A percentile compares a stretch with the other conserved stretches of the same genome.
These are phyloP conservation scores for Clitoria ternatea DNA, from an alignment of 306 rosid species.

Conservation along the genomic window DNA sequence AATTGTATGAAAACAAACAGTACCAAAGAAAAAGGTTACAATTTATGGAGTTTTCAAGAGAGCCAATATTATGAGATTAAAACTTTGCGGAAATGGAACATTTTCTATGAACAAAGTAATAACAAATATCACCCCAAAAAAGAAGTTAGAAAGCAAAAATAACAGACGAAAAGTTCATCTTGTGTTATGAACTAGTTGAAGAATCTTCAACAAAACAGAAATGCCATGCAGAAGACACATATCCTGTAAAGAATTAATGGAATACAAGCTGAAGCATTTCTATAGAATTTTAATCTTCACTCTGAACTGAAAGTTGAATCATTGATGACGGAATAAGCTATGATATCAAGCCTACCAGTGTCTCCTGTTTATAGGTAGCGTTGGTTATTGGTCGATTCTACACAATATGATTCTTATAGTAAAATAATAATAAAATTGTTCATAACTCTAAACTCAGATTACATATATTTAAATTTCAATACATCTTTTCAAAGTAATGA, in stretches of 20 bases:
- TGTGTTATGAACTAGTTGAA: slow-evolving; percentile 26
- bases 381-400: too few species aligned
- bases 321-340: slow-evolving; percentile 21
- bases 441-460: too few species aligned
- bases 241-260: slow-evolving; percentile 70
- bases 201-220: slow-evolving; percentile 38
- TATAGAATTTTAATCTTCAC: slow-evolving; percentile 52
- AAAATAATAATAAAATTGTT: too few species aligned
- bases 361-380: slow-evolving; percentile 44
- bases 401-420: too few species aligned
- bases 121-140: background rate
- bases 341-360: slow-evolving; percentile 43
- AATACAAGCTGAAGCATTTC: slow-evolving; percentile 46
- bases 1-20: slow-evolving; percentile 20
- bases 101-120: slow-evolving; percentile 30
- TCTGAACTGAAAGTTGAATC: slow-evolving; percentile 23
- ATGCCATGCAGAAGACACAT: slow-evolving; percentile 29
- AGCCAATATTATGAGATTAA: slow-evolving; percentile 19
- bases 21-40: slow-evolving; percentile 20
- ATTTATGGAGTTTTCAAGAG: slow-evolving; percentile 14
- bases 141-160: background rate
- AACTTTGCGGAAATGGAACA: slow-evolving; percentile 21
- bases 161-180: slow-evolving; percentile 1
- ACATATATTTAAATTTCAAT: too few species aligned
- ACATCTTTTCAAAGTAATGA: too few species aligned